Conservation (phyloP, 495 filamentous ascomycete species). For the Penicillium cinerascens region DNA sequence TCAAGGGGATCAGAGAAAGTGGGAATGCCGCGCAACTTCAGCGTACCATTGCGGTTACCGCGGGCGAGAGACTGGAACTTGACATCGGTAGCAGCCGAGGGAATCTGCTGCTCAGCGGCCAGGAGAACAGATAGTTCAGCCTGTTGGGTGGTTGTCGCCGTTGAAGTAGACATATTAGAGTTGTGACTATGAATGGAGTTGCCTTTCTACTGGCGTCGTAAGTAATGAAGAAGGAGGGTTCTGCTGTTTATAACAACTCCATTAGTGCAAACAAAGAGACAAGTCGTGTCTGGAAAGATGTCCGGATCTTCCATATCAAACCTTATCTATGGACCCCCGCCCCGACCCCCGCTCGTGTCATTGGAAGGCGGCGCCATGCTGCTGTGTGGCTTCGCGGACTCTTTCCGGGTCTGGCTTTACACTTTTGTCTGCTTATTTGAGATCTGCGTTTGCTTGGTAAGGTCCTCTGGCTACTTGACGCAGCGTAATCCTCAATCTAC, state of each 20-base stretch:
- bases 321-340: slow-evolving; percentile 17
- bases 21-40: slow-evolving; percentile 54
- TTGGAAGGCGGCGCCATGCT: slow-evolving; percentile 13
- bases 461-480: background rate
- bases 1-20: slow-evolving; percentile 56
- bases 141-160: slow-evolving; percentile 15
- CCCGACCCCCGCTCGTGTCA: slow-evolving; percentile 14
- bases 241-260: no score
- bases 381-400: slow-evolving; percentile 1
- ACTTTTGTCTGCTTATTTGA: background rate
- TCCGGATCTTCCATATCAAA: background rate
- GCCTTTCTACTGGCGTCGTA: background rate
- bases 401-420: background rate
- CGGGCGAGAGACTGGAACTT: slow-evolving; percentile 40
- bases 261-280: background rate
- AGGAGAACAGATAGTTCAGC: slow-evolving; percentile 15
- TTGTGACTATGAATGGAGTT: background rate
- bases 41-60: slow-evolving; percentile 35
- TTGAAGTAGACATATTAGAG: slow-evolving; percentile 23
- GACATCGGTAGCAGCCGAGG: slow-evolving; percentile 22
- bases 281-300: background rate
- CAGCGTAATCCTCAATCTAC: no score
- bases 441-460: background rate
- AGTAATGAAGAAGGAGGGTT: no score
- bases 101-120: slow-evolving; percentile 21